Evolutionary conservation across 1,139 yeast species (phyloP), one percentile per base, ranked within the genome.

Genomic region (Eremothecium cymbalariae): DNA sequence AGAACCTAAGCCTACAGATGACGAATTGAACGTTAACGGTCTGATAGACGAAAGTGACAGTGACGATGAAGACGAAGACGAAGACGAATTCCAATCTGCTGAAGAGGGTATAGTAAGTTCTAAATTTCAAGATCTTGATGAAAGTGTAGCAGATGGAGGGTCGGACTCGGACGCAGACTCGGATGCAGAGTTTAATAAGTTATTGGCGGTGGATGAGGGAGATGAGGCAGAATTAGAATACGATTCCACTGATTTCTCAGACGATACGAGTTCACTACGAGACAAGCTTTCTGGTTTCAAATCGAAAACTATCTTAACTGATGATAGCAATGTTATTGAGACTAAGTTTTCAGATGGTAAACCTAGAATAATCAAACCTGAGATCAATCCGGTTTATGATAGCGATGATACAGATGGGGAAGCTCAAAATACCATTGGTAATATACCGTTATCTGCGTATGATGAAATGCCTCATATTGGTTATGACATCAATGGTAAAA

Each of bases 391-490:
- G 3, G 77, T 75, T 13, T 90, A 90, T 57, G 96, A 88, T 53
- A 75, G 86, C 46, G 98, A 90, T 60, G 97, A 90, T 52, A 77
- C 88, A 51, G 97, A 88, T 53, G 72, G 68, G 17, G 97, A 86
- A 51, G 78, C 82, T 37, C 65, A 67, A 49, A 90, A 90, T 60
- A 85, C 97, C 5, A 83, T 90, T 47, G 98, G 98, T 29, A 83
- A 90, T 55, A 72, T 90, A 39, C 97, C 98, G 33, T 55, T 90
- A 22, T 74, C 90, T 15, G 96, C 95, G 1, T 90, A 90, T 57
- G 99, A 90, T 36, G 94, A 86, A 58, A 82, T 82, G 79, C 98
- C 98, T 2, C 98, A 93, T 57, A 77, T 90, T 45, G 98, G 98
- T 37, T 90, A 90, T 60, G 93, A 86, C 59, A 86, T 90, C 52